Base-by-base conservation (phyloP, 208 protist genomes). In the Trypanosoma caninum region DNA sequence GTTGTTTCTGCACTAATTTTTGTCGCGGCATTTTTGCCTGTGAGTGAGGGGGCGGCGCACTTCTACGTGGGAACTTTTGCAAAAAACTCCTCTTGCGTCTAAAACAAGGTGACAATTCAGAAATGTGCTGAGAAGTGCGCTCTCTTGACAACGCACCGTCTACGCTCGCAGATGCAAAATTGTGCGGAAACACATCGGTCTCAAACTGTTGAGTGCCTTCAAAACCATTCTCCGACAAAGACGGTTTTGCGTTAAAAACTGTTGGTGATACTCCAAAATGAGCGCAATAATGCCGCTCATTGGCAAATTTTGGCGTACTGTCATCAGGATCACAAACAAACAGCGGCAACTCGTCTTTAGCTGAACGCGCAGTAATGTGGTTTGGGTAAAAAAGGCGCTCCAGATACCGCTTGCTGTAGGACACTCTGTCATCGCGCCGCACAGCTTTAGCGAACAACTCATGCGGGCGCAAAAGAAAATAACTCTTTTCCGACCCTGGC, bases 331-430 rank as follows among this genome's bases (percentile, higher is more conserved):
- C 11, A 2, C 5, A 14, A 28, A 4, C 13, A 9, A 9, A 9
- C 18, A 0, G 11, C 10, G 38, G 31, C 0, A 14, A 33, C 1
- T 2, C 18, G 22, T 0, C 13, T 10, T 7, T 45, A 16, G 47
- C 6, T 1, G 63, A 30, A 11, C 30, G 6, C 23, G 60, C 34
- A 11, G 56, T 14, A 9, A 60, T 20, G 33, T 45, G 52, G 16
- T 38, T 66, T 28, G 69, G 59, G 27, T 68, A 72, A 64, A 83
- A 83, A n/a, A 89, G 67, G 10, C 61, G 48, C 34, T 72, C 31
- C 55, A 83, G 67, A 46, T 77, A 83, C 47, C 78, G 78, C 35
- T 71, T 65, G 6, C 74, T 69, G 54, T 79, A 82, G 25, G 42
- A 67, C 8, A 54, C 72, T 48, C 28, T 41, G 2, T 11, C 16